Base-by-base conservation (phyloP, 352 stramenopile genomes). In the Globisporangium recalcitrans region DNA sequence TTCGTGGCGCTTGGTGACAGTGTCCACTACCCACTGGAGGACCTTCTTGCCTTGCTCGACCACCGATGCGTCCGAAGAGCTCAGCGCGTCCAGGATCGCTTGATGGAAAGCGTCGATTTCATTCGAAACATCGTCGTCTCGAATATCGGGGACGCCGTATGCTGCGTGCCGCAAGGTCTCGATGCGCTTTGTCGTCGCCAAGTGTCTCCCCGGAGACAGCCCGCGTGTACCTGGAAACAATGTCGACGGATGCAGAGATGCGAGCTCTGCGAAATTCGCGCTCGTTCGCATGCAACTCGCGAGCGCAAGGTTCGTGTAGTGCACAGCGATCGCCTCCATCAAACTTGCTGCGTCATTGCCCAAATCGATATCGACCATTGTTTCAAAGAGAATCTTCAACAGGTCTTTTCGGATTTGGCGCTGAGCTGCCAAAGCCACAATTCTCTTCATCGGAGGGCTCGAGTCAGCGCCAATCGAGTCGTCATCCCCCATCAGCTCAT, bases 141-240 rank as follows among this genome's bases (percentile, higher is more conserved):
- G 58, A 46, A 94, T 79, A 47, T 74, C 67, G 4, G 87, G 68
- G n/a, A 78, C 70, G 2, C 87, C 87, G 54, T 94, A 93, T 4
- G 77, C 73, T 1, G 87, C 85, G 60, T 93, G 72, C 3, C 84
- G 80, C 24, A 93, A 67, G 22, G 81, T 85, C 59, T 95, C 80
- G 31, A 95, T 92, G 3, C 86, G 75, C 52, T 87, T 90, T 31
- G 80, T 80, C 9, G 85, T 94, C 13, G 83, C 83, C 40, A 95
- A 74, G 62, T 93, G 82, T 13, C 83, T 72, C 10, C 85, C 85
- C 36, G 83, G 87, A 13, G 87, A 94, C 44, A 96, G 34, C 10
- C 87, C 85, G 63, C 85, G 77, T 52, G 80, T 87, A n/a, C 78
- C 85, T 38, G 87, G 75, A 59, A 91, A 75, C 40, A 94, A 60